Conservation (phyloP, 2,329 filamentous ascomycete species). For the Apiospora arundinis region DNA sequence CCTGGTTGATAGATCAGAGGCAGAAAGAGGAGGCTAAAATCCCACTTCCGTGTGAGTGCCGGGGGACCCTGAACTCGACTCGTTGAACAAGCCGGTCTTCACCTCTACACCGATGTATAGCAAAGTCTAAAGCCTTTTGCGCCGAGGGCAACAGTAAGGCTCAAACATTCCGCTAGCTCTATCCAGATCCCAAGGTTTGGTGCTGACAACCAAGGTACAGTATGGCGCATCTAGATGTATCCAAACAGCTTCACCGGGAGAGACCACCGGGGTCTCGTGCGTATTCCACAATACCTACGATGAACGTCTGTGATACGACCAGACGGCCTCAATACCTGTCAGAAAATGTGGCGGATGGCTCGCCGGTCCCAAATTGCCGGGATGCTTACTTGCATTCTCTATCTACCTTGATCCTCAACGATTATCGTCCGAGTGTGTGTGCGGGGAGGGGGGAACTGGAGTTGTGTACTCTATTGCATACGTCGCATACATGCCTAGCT, state of each 20-base stretch:
- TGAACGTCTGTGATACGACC: not conserved
- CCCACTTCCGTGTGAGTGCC: conserved; percentile 5
- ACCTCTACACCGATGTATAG: not conserved
- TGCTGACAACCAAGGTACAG: conserved; percentile 1
- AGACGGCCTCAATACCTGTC: not conserved
- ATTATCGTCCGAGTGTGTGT: not conserved
- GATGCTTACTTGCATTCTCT: not conserved
- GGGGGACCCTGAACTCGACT: not conserved
- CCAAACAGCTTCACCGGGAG: not conserved
- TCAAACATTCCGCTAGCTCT: not conserved
- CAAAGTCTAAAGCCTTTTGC: not conserved
- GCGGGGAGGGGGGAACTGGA: not conserved
- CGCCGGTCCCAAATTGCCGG: conserved; percentile 11
- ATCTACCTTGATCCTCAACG: not conserved
- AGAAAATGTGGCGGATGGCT: conserved; percentile 11
- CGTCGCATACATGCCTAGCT: too few species aligned
- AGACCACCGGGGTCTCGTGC: not conserved
- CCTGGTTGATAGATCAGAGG: not conserved
- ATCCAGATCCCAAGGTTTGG: not conserved
- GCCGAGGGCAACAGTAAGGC: not conserved
- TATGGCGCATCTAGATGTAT: not conserved
- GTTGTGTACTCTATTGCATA: not conserved
- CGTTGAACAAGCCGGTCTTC: not conserved
- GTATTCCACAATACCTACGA: not conserved
- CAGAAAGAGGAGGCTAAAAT: not conserved